Conservation (phyloP, 2,329 filamentous ascomycete genomes). For the Byssoonygena ceratinophila region DNA sequence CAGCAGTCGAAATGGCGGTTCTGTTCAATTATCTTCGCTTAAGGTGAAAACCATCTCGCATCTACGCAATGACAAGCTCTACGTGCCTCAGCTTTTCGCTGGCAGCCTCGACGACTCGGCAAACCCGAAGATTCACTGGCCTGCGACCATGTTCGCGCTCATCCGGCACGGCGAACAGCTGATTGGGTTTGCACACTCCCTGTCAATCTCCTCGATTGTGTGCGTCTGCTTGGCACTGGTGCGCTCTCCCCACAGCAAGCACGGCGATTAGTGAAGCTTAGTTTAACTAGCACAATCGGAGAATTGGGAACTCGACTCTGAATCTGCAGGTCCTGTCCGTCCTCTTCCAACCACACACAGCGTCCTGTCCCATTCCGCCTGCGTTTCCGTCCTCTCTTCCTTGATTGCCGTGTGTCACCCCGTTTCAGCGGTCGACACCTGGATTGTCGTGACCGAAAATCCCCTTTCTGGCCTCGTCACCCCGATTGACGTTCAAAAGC, state of each 20-base stretch:
- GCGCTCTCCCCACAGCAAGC: not conserved
- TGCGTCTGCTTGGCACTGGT: not conserved
- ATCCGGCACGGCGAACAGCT: not conserved
- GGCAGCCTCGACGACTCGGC: too few species aligned
- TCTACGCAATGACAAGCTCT: too few species aligned
- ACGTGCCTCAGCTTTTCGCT: too few species aligned
- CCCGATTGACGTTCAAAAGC: not conserved
- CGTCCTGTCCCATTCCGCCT: not conserved
- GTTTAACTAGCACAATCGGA: not conserved
- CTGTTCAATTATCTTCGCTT: too few species aligned
- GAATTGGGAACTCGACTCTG: not conserved
- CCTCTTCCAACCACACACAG: not conserved
- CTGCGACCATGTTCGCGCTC: too few species aligned
- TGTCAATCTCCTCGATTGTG: not conserved
- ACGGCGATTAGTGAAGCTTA: not conserved
- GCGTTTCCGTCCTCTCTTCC: not conserved
- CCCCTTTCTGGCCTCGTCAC: not conserved
- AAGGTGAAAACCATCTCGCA: too few species aligned
- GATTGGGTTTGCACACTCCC: not conserved
- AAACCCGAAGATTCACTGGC: too few species aligned
- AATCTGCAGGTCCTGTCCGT: not conserved
- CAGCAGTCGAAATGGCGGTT: too few species aligned
- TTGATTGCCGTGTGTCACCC: slow-evolving; percentile 5
- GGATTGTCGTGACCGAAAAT: not conserved
- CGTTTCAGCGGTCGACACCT: slow-evolving; percentile 11